Evolutionary conservation across 495 filamentous ascomycete species (phyloP), one percentile per base, ranked within the genome.

Genomic region (Xylaria sp.): DNA sequence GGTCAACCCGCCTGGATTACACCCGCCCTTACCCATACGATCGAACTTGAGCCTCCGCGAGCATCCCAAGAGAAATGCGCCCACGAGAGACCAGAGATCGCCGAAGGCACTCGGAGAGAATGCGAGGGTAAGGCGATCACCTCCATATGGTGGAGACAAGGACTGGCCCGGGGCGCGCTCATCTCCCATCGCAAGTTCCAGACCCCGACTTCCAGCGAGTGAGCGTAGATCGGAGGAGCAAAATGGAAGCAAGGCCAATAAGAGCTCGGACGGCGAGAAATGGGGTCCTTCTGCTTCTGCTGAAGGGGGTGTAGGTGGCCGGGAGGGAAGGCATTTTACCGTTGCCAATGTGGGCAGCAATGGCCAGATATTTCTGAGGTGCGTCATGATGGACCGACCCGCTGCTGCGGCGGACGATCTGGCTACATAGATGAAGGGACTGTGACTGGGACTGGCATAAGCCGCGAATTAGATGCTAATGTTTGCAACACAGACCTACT

Each of bases 321-420:
- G 85, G 71, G 85, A 87, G 82, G 93, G 90, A 33, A 86, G 93
- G 61, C 92, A 96, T 76, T 98, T 97, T 80, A 93, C 93, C 12
- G 95, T 98, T 68, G 94, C 93, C 31, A 98, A 97, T 82, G 92
- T 98, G 68, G 95, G 94, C 58, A 93, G 94, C 77, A 95, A 96
- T 83, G 95, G 95, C 44, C 91, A 91, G 80, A 94, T 98, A 79
- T 98, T 96, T 80, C 83, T 98, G 70, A 93, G 95, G 95, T 97
- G 92, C 78, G 88, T 78, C 61, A 14, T 46, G 61, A 68, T 44
- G 37, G n/a, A 26, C n/a, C 21, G 35, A 46, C n/a, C 15, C 26
- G 33, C 31, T n/a, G 57, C 43, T n/a, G 57, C 43, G 44, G 58
- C 15, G 15, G 31, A 17, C 17, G 12, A 43, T 12, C 14, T 53